phyloP scores from a whole-genome alignment of 108 stramenopile genomes.

The Cyclotella baltica region DNA sequence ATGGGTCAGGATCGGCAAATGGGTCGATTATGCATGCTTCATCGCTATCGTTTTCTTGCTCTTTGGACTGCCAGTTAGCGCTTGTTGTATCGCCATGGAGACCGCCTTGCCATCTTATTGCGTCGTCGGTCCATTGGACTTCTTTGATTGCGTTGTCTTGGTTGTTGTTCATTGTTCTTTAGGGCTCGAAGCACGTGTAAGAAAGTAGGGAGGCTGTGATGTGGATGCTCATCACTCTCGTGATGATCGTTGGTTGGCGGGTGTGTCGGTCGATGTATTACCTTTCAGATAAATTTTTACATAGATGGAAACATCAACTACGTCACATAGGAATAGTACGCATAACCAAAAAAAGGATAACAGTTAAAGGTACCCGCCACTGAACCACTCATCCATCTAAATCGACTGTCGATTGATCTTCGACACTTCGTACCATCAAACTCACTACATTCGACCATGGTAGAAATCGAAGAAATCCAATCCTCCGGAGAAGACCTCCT shows the following conservation, averaged over 20 bases:
- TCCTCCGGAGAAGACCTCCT: too few relatives aligned
- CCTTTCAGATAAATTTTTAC: not conserved
- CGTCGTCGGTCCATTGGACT: conserved; percentile 63
- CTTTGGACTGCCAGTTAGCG: not conserved
- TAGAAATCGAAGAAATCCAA: conserved; percentile 2
- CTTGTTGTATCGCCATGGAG: conserved; percentile 6
- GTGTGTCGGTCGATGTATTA: too few relatives aligned
- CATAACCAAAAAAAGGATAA: not conserved
- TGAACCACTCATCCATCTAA: not conserved
- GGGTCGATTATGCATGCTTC: conserved; percentile 32
- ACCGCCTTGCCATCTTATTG: conserved; percentile 63
- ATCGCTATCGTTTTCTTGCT: conserved; percentile 35
- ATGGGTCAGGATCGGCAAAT: conserved; percentile 44
- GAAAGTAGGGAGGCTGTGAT: not conserved
- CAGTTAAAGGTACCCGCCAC: not conserved
- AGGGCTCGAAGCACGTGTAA: not conserved
- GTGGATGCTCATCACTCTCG: not conserved
- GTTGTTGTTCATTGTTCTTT: not conserved
- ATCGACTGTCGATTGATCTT: not conserved
- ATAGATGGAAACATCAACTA: not conserved
- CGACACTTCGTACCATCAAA: not conserved
- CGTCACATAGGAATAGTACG: not conserved
- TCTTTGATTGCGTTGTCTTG: conserved; percentile 20
- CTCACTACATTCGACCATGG: conserved; percentile 3
- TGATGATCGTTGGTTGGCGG: not conserved